Percentiles rank a stretch among this genome's conserved stretches.
phyloP scores from a whole-genome alignment of 2,329 filamentous ascomycete genomes.

The Cladosporium oxysporum region DNA sequence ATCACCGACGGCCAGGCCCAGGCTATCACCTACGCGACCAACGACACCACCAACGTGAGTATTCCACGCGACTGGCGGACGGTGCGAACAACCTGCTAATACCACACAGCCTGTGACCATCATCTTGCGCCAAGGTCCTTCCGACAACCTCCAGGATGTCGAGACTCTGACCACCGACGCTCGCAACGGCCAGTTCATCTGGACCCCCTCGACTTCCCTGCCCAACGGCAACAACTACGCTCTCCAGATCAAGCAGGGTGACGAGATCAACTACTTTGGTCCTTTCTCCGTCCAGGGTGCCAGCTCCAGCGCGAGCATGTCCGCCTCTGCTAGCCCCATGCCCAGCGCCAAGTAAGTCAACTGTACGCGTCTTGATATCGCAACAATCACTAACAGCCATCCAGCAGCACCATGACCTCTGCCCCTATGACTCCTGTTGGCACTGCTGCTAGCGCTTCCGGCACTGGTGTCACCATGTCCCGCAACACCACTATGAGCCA shows the following conservation, averaged over 20 bases:
- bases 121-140: slow-evolving; percentile 55
- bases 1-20: slow-evolving; percentile 50
- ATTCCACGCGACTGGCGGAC: neutral
- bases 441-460: slow-evolving; percentile 21
- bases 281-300: slow-evolving; percentile 49
- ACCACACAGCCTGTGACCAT: slow-evolving; percentile 53
- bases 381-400: neutral
- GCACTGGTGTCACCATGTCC: slow-evolving; percentile 29
- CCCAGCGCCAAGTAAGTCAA: slow-evolving; percentile 19
- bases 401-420: slow-evolving; percentile 24
- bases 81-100: slow-evolving; percentile 20
- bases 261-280: slow-evolving; percentile 57
- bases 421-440: slow-evolving; percentile 20
- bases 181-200: slow-evolving; percentile 42
- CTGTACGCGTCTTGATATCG: neutral
- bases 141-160: slow-evolving; percentile 54
- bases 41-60: slow-evolving; percentile 26
- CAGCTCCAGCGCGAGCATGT: slow-evolving; percentile 25
- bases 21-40: slow-evolving; percentile 33
- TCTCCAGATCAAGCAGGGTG: slow-evolving; percentile 58
- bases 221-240: slow-evolving; percentile 55
- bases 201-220: slow-evolving; percentile 51
- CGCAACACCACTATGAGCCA: slow-evolving; percentile 35
- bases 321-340: slow-evolving; percentile 25
- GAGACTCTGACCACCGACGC: slow-evolving; percentile 31